Base-by-base conservation (phyloP, 1,284 basidiomycete species). In the Leccinum subspadiceum region DNA sequence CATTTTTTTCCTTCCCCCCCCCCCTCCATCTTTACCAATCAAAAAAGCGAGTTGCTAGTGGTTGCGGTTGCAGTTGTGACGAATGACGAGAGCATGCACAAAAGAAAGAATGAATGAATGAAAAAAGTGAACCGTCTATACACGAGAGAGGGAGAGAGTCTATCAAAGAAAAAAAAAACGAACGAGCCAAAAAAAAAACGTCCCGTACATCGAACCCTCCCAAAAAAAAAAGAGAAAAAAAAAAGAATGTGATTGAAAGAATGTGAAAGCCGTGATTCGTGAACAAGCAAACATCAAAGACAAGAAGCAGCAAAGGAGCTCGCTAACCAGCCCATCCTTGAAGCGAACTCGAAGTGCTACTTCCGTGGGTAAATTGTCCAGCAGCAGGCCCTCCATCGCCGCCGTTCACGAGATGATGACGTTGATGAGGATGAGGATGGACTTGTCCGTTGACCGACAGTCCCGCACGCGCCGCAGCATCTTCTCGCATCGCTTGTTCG, bases 241-340 rank as follows among this genome's bases (percentile, higher is more conserved):
- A 41, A n/a, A n/a, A n/a, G 4, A 29, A n/a, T 1, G 9, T 9
- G 29, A 2, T 4, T 26, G 29, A 4, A 49, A n/a, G 24, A 49
- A 49, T 5, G 24, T n/a, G 39, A 41, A 41, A 17, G n/a, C 7
- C 39, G 37, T 39, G 37, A 39, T 37, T n/a, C 13, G 35, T 37
- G 13, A 13, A 13, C 13, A 48, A 24, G 31, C 31, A 33, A 31
- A 31, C 31, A 31, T 31, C 31, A 4, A 31, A 31, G 26, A 29
- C 31, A 33, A 12, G 4, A 33, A 33, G 31, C 31, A 31, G 22
- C 20, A 20, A 31, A 12, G 29, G 20, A 48, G 20, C 5, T 12
- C 46, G 46, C 26, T 63, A 73, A 56, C 70, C 70, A 53, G 70
- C 70, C 70, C 70, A 73, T 3, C 70, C 70, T 59, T 70, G 72